Base-by-base conservation (phyloP, 768 basidiomycete species). In the Lactarius quietus region DNA sequence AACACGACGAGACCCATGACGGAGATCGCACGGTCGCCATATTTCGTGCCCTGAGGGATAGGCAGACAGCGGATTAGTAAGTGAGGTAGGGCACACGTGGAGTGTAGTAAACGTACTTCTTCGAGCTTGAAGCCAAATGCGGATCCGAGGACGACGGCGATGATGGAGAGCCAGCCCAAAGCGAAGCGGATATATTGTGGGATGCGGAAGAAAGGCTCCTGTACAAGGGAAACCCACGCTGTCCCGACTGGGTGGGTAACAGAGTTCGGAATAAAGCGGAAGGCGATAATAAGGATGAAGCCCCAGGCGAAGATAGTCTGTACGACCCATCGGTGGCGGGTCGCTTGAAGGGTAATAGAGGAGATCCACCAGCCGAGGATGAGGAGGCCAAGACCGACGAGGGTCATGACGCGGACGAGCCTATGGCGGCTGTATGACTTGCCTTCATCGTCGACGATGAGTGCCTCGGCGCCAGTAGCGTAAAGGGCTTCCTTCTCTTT, bases 361-460 rank as follows among this genome's bases (percentile, higher is more conserved):
- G 87, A 88, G 39, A 94, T 86, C 92, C 92, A 94, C 92, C 92
- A 94, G 48, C 83, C 92, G 51, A 93, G 78, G 68, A 94, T 90
- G 57, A 87, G 73, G 15, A 79, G 70, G 14, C 86, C 88, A 1
- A 87, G 67, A 17, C 70, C 84, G 54, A 74, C 75, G 39, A 92
- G 77, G 56, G 86, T 67, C 70, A 75, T 58, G 10, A 73, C 71
- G n/a, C 77, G 73, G 53, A 68, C 60, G 39, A 65, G 60, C 23
- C 57, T 54, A 60, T 65, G 71, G 18, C 58, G 39, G n/a, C 65
- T 61, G 29, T 59, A 67, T 6, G 59, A 53, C n/a, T 72, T 69
- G 29, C 62, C 69, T 43, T 71, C 69, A 8, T 8, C 8, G 65
- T 45, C 53, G 36, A 28, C 36, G 6, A 38, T 69, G 63, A 64